Percentiles rank a stretch among this genome's conserved stretches.
phyloP scores from a whole-genome alignment of 345 rosid genomes.

The Sisymbrium altissimum region DNA sequence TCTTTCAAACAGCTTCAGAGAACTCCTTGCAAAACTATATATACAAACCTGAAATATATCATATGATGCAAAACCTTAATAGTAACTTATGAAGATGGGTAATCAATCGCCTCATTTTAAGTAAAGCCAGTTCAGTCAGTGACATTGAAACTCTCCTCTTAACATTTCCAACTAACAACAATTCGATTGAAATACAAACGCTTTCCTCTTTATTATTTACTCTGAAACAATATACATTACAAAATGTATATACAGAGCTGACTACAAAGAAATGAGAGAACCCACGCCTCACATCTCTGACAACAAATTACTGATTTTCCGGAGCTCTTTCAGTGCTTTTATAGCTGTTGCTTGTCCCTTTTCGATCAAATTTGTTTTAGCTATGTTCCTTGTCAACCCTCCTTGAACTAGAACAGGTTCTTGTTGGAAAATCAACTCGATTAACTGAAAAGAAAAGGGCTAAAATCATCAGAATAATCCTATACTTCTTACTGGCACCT shows the following conservation, averaged over 20 bases:
- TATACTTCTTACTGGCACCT: background rate
- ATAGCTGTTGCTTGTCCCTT: conserved; percentile 74
- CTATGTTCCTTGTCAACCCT: conserved; percentile 51
- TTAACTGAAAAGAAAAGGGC: conserved; percentile 40
- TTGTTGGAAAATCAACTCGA: conserved; percentile 82
- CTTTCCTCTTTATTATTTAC: conserved; percentile 11
- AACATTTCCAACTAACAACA: background rate
- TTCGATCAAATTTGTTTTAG: conserved; percentile 55
- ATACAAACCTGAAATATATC: too few relatives aligned
- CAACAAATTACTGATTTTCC: conserved; percentile 79
- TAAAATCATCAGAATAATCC: background rate
- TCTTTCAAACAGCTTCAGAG: background rate
- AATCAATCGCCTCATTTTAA: too few relatives aligned
- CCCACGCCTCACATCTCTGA: conserved; percentile 54
- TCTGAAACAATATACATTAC: conserved; percentile 46
- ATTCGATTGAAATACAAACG: background rate
- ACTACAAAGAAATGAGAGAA: background rate
- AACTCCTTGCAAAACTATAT: background rate
- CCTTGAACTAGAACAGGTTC: conserved; percentile 53
- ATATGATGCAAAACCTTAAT: too few relatives aligned
- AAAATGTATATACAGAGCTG: conserved; percentile 32
- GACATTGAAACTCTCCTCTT: background rate
- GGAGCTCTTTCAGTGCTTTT: conserved; percentile 75
- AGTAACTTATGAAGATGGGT: too few relatives aligned
- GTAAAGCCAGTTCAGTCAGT: background rate